Base-by-base conservation (phyloP, 306 rosid species). In the Parietaria judaica region DNA sequence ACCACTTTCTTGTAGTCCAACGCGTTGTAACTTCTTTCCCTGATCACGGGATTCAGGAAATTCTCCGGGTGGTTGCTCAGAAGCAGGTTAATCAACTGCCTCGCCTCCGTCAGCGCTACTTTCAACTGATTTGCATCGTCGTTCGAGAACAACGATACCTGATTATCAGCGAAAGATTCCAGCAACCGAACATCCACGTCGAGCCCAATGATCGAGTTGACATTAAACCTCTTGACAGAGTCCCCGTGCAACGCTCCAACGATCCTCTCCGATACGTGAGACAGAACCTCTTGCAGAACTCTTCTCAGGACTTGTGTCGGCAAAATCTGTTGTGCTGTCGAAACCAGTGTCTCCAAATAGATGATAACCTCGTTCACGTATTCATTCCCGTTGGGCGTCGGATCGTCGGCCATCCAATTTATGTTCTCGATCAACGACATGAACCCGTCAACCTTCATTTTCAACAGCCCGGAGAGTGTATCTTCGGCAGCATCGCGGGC, bases 131-230 rank as follows among this genome's bases (percentile, higher is more conserved):
- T 86, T 54, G 82, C 76, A 63, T 84, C 95, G 65, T 84, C 99
- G 10, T 92, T 94, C 7, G 88, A 66, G 59, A 85, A 81, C 69
- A 82, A 81, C 36, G 85, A 54, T 38, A 72, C 88, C 74, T 80
- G 99, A 79, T 79, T 86, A 46, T 92, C 99, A n/a, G 90, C 94
- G 75, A 92, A 92, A 45, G 90, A 85, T 74, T 92, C 99, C 72
- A 92, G 69, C 67, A 86, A 57, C 60, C 81, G 84, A 57, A 92
- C 64, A 74, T 92, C 99, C 38, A 85, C 89, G 56, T 92, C 99
- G 54, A 92, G 54, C 63, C 96, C 95, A 36, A 74, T 86, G 37
- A 92, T 60, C 11, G 99, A 95, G 70, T 72, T 76, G 47, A 77
- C 75, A 53, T 70, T 86, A 67, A 92, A 88, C 81, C 87, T 83